A percentile compares a stretch with the other conserved stretches of the same genome.
phyloP scores from a whole-genome alignment of 805 yeast species.

The Lipomyces yamadae region DNA sequence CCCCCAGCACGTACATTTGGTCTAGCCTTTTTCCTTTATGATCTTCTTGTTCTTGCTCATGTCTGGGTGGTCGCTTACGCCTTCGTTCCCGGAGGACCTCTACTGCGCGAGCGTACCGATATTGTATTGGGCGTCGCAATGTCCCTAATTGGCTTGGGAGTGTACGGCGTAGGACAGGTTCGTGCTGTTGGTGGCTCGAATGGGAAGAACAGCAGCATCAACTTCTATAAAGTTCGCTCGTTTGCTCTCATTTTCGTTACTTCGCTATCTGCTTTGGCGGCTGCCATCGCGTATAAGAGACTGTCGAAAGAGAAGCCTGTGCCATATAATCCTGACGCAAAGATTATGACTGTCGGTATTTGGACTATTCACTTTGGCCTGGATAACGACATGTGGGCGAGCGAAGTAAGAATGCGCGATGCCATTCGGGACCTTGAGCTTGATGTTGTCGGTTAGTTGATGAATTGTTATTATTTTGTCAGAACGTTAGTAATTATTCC shows the following conservation, averaged over 20 bases:
- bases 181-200: conserved; percentile 31
- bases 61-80: conserved; percentile 99
- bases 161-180: conserved; percentile 44
- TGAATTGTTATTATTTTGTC: background rate
- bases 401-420: conserved; percentile 86
- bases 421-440: conserved; percentile 83
- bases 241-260: conserved; percentile 41
- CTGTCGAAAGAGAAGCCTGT: conserved; percentile 64
- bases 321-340: conserved; percentile 70
- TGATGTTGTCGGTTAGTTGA: conserved; percentile 62
- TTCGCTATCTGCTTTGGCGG: conserved; percentile 53
- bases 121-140: conserved; percentile 66
- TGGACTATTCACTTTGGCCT: conserved; percentile 98
- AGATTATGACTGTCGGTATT: conserved; percentile 88
- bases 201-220: conserved; percentile 33
- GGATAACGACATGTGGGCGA: conserved; percentile 98
- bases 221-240: conserved; percentile 24
- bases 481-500: background rate
- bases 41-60: conserved; percentile 71
- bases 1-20: conserved; percentile 56
- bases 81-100: conserved; percentile 92
- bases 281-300: conserved; percentile 60
- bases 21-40: conserved; percentile 52
- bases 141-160: conserved; percentile 58
- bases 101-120: conserved; percentile 87